Base-by-base conservation (phyloP, 768 basidiomycete species). In the Rickenella mellea region DNA sequence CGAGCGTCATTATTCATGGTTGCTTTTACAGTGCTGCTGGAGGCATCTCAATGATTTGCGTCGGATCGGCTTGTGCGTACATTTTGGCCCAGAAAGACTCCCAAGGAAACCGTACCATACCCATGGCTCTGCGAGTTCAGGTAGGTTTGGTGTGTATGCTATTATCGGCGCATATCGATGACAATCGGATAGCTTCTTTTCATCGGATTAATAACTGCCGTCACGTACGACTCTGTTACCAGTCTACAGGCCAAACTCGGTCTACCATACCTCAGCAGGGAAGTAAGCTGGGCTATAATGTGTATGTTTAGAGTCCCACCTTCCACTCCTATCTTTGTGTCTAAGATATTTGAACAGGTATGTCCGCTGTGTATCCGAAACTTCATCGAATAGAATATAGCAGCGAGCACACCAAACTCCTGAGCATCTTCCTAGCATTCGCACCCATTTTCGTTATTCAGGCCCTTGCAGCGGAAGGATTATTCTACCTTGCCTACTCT, bases 381-480 rank as follows among this genome's bases (percentile, higher is more conserved):
- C 76, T 2, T n/a, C n/a, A n/a, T n/a, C n/a, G n/a, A n/a, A 39
- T 66, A n/a, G n/a, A n/a, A n/a, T n/a, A n/a, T n/a, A 58, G 59
- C 21, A 67, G 60, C 4, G 59, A 70, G 2, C 57, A 59, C 40
- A 71, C 76, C 1, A 79, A 73, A 51, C 64, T 81, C 11, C 58
- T 80, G 26, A 66, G 68, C 24, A 75, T 78, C 51, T 83, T 83
- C 56, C 70, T 87, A 33, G 76, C 78, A 6, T 83, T 89, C 46
- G 73, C 76, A 0, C 78, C 79, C 3, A 80, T 77, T 51, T 91
- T 90, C 45, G 69, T 88, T 26, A 69, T 88, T 27, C 69, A 91
- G 14, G 86, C 88, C 2, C 83, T 90, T 56, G 83, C 82, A 44
- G 75, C 81, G 20, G 89, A 91, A 53, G 83, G 80, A 0, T 65